phyloP scores from a whole-genome alignment of 2,329 filamentous ascomycete genomes.

The Phaeosphaeriaceae sp. region DNA sequence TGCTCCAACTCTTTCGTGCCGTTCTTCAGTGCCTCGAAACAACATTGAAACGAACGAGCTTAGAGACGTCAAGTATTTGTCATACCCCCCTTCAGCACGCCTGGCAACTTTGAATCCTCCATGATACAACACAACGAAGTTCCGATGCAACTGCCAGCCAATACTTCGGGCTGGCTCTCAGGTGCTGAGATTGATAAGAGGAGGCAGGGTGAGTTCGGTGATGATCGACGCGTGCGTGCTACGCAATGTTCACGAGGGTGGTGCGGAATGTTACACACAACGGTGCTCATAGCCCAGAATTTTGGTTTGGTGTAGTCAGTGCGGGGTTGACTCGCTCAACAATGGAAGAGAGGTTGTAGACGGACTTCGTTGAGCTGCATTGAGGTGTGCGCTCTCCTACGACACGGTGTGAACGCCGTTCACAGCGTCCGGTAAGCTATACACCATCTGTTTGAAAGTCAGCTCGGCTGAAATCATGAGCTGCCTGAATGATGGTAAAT shows the following conservation, averaged over 20 bases:
- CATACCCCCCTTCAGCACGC: not conserved
- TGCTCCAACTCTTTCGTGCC: not conserved
- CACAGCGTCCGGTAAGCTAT: not conserved
- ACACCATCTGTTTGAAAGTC: not conserved
- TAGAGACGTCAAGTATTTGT: not conserved
- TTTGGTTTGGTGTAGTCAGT: not conserved
- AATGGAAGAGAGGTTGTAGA: not conserved
- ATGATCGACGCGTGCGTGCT: not conserved
- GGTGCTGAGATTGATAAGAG: not conserved
- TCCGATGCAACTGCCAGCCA: not conserved
- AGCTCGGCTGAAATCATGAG: not conserved
- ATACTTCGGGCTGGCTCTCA: not conserved
- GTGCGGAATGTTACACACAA: not conserved
- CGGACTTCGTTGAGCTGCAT: not conserved
- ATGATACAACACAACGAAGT: not conserved
- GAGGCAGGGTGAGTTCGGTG: not conserved
- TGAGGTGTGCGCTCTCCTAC: not conserved
- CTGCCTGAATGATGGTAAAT: not conserved
- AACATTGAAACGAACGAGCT: not conserved
- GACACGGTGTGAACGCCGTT: not conserved
- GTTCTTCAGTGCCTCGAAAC: not conserved
- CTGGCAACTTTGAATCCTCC: not conserved
- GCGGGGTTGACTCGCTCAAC: not conserved
- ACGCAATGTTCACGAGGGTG: not conserved
- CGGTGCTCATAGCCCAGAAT: not conserved